Percentiles rank a stretch among this genome's conserved stretches.
Evolutionary conservation across 441 rosid species (phyloP).

Genomic region (Euphorbia celastroides): DNA sequence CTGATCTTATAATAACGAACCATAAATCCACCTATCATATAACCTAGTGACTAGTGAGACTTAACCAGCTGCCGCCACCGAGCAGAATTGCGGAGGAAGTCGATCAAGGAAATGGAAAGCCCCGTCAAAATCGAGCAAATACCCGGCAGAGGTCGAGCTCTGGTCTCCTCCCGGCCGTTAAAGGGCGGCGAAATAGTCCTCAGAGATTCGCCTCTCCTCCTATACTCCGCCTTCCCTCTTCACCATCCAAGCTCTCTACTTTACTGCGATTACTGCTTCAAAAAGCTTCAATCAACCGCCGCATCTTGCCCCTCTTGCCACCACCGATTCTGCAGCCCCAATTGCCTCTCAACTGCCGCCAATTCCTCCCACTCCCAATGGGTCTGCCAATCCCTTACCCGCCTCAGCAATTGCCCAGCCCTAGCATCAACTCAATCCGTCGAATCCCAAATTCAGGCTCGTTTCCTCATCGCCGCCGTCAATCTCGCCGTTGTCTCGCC

Average conservation of each 20-base stretch:
- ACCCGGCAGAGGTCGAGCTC: slow-evolving; percentile 55
- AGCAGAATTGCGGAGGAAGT: background rate
- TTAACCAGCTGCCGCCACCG: background rate
- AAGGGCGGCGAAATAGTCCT: slow-evolving; percentile 58
- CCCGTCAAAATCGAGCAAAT: slow-evolving; percentile 41
- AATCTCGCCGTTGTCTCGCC: slow-evolving; percentile 62
- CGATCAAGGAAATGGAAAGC: background rate
- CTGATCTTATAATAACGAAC: too few species aligned
- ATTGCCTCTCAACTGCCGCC: slow-evolving; percentile 33
- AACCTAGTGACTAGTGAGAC: background rate
- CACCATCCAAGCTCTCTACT: slow-evolving; percentile 15
- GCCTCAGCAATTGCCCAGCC: slow-evolving; percentile 31
- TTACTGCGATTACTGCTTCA: slow-evolving; percentile 60
- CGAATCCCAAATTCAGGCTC: slow-evolving; percentile 64
- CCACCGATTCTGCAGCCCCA: slow-evolving; percentile 39
- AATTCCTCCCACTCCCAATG: slow-evolving; percentile 56
- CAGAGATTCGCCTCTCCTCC: slow-evolving; percentile 60
- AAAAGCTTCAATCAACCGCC: slow-evolving; percentile 21
- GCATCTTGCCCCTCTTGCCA: slow-evolving; percentile 41
- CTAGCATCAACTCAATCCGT: slow-evolving; percentile 30
- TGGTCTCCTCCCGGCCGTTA: slow-evolving; percentile 48
- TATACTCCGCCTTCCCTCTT: slow-evolving; percentile 58
- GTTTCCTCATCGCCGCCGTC: slow-evolving; percentile 59
- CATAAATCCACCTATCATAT: background rate
- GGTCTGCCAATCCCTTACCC: slow-evolving; percentile 55